A percentile compares a stretch with the other conserved stretches of the same genome.
Evolutionary conservation across 805 yeast species (phyloP).

Genomic region (Yamadazyma akitaensis): DNA sequence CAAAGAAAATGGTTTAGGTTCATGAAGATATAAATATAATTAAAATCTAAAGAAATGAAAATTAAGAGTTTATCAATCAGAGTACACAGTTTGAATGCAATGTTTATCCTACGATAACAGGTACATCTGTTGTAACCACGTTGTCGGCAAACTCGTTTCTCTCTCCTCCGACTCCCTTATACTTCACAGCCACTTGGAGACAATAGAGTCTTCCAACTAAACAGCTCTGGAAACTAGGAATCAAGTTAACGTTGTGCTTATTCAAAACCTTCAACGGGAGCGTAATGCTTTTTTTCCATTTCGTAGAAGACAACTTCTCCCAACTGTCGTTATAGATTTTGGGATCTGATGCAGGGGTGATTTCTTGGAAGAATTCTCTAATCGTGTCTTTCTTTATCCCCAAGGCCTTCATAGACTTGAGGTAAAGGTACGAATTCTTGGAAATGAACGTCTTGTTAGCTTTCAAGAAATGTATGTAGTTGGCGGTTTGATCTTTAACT

Average conservation of each 20-base stretch:
- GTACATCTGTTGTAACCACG: constrained; percentile 32
- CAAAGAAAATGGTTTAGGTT: no score
- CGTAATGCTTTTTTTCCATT: constrained; percentile 30
- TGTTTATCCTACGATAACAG: constrained; percentile 31
- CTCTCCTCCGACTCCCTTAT: constrained; percentile 39
- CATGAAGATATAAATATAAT: no score
- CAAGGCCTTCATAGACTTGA: constrained; percentile 36
- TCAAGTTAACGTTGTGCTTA: constrained; percentile 46
- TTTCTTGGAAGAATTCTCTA: constrained; percentile 31
- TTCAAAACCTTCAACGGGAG: constrained; percentile 42
- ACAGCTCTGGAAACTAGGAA: constrained; percentile 65
- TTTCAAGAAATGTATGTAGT: constrained; percentile 33
- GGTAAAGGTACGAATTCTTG: constrained; percentile 30
- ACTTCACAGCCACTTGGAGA: constrained; percentile 45
- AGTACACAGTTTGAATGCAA: no score
- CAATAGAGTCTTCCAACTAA: constrained; percentile 57
- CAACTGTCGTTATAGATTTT: constrained; percentile 25
- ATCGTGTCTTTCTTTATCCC: constrained; percentile 40
- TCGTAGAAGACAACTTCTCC: constrained; percentile 19
- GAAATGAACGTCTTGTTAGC: constrained; percentile 31
- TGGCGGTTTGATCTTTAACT: constrained; percentile 31
- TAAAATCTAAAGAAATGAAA: no score
- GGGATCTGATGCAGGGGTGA: constrained; percentile 23
- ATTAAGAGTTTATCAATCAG: no score
- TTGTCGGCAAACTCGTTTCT: constrained; percentile 31